Conservation (phyloP, 495 filamentous ascomycete species). For the Chaetomium cochliodes region DNA sequence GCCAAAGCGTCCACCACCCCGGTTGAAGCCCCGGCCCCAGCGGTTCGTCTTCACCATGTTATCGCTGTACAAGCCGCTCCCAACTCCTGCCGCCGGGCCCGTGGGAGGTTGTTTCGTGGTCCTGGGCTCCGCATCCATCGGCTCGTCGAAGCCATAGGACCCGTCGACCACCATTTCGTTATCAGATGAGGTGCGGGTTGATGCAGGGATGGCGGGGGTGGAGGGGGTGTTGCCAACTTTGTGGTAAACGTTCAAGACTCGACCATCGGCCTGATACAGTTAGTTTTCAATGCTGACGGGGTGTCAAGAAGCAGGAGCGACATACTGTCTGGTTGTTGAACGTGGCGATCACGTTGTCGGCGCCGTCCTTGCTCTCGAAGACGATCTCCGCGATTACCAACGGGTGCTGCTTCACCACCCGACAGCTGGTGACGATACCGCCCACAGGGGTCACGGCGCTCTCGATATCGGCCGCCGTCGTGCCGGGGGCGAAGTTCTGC, state of each 20-base stretch:
- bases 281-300: constrained; percentile 16
- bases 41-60: constrained; percentile 21
- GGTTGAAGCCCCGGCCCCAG: constrained; percentile 22
- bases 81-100: constrained; percentile 6
- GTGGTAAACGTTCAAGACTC: constrained; percentile 71
- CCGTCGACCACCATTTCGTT: constrained; percentile 23
- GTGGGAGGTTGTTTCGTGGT: constrained; percentile 3
- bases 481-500: constrained; percentile 88
- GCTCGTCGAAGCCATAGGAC: constrained; percentile 24
- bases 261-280: constrained; percentile 71
- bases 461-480: constrained; percentile 92
- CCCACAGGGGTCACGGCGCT: constrained; percentile 73
- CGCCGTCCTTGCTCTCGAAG: constrained; percentile 72
- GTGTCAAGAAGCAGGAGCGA: constrained; percentile 4
- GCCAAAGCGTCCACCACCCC: background rate
- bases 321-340: constrained; percentile 86
- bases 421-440: constrained; percentile 69
- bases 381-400: constrained; percentile 83
- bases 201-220: background rate
- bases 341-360: constrained; percentile 74
- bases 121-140: background rate
- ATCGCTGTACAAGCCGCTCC: constrained; percentile 23
- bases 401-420: constrained; percentile 65
- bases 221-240: constrained; percentile 47
- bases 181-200: background rate